Evolutionary conservation across 768 basidiomycete genomes (phyloP).

Genomic region (Clitopilus passeckerianus): DNA sequence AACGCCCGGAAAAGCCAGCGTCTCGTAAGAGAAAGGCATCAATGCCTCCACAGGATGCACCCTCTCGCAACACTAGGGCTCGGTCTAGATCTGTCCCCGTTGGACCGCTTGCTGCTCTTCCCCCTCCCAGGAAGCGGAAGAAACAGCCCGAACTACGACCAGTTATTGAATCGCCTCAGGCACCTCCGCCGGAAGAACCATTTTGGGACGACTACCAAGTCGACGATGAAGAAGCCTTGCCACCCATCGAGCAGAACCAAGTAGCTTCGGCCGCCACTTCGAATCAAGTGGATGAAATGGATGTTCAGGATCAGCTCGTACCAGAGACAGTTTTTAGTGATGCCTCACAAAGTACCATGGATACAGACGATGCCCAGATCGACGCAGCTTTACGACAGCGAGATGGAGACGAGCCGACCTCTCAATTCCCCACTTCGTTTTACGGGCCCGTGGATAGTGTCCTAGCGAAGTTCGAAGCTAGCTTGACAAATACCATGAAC

Average conservation of each 20-base stretch:
- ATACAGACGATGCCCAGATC: slow-evolving; percentile 25
- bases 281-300: not conserved
- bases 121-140: slow-evolving; percentile 1
- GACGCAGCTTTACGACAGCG: not conserved
- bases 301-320: not conserved
- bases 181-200: not conserved
- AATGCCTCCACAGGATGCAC: slow-evolving; percentile 12
- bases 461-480: not conserved
- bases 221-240: not conserved
- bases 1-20: not conserved
- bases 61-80: slow-evolving; percentile 28
- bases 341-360: slow-evolving; percentile 8
- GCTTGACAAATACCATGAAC: not conserved
- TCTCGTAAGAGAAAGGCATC: slow-evolving; percentile 4
- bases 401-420: not conserved
- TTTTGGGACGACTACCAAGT: not conserved
- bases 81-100: slow-evolving; percentile 26
- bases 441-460: not conserved
- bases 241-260: not conserved
- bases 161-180: slow-evolving; percentile 1
- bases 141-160: not conserved
- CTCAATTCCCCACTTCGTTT: slow-evolving; percentile 2
- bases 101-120: slow-evolving; percentile 15
- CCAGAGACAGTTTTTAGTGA: not conserved
- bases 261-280: not conserved